phyloP scores from a whole-genome alignment of 768 basidiomycete genomes.

The Leccinum rimulosum region DNA sequence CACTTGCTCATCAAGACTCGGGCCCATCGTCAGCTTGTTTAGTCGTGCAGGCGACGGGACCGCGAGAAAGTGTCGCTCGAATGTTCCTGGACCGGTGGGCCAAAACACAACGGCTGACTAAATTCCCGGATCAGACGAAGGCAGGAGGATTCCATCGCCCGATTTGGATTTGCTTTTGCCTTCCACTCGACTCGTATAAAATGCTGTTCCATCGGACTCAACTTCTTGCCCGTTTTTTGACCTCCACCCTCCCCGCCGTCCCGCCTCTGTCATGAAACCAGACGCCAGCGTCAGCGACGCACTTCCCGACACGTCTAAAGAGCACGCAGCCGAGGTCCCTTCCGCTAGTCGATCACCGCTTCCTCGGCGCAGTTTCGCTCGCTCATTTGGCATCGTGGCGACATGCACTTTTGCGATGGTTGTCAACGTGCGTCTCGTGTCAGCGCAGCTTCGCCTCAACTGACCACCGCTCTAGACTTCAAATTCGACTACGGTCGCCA shows the following conservation, averaged over 20 bases:
- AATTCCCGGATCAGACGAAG: not conserved
- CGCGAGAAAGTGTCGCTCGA: not conserved
- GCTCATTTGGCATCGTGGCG: conserved; percentile 31
- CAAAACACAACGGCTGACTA: not conserved
- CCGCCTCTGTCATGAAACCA: conserved; percentile 6
- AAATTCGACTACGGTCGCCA: conserved; percentile 43
- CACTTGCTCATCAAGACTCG: not conserved
- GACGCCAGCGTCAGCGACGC: conserved; percentile 13
- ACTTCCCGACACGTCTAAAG: conserved; percentile 6
- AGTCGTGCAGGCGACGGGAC: conserved; percentile 14
- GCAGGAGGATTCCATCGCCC: not conserved
- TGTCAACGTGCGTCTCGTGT: conserved; percentile 28
- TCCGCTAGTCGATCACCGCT: not conserved
- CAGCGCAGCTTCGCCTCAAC: not conserved
- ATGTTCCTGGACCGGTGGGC: not conserved
- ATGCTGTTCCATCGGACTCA: not conserved
- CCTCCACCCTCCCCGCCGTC: not conserved
- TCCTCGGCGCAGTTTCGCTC: conserved; percentile 22
- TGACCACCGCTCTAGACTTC: conserved; percentile 27
- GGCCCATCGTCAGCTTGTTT: conserved; percentile 14
- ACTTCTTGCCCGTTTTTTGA: not conserved
- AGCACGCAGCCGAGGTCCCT: conserved; percentile 6
- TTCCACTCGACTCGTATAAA: not conserved
- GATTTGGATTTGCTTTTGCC: not conserved
- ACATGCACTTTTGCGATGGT: conserved; percentile 42